Evolutionary conservation across 176 grass and related monocot genomes (phyloP).

Genomic region (Oryza longistaminata): DNA sequence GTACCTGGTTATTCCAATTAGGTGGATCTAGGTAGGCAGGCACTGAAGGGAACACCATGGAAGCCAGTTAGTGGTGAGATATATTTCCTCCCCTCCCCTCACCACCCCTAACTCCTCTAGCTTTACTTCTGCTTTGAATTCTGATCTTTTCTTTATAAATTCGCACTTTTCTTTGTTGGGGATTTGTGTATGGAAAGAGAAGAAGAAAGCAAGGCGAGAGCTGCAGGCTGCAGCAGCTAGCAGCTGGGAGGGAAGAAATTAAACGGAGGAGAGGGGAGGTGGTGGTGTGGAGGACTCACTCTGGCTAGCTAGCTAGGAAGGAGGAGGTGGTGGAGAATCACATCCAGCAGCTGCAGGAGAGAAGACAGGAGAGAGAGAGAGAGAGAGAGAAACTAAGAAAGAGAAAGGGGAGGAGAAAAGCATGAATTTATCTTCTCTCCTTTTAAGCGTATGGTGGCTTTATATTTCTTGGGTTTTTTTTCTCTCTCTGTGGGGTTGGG

Average conservation of each 20-base stretch:
- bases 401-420: slow-evolving; percentile 57
- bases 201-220: slow-evolving; percentile 13
- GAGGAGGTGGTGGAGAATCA: slow-evolving; percentile 82
- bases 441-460: slow-evolving; percentile 59
- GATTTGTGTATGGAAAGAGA: slow-evolving; percentile 56
- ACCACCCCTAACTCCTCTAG: slow-evolving; percentile 45
- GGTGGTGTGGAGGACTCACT: slow-evolving; percentile 40
- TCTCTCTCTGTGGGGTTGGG: slow-evolving; percentile 22
- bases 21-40: slow-evolving; percentile 89
- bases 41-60: slow-evolving; percentile 91
- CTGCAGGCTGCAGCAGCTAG: slow-evolving; percentile 13
- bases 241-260: slow-evolving; percentile 13
- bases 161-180: slow-evolving; percentile 52
- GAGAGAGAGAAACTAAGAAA: slow-evolving; percentile 51
- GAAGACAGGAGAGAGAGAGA: slow-evolving; percentile 50
- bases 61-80: slow-evolving; percentile 49
- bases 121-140: slow-evolving; percentile 61
- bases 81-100: slow-evolving; percentile 34
- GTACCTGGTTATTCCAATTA: slow-evolving; percentile 92
- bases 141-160: slow-evolving; percentile 56
- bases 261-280: slow-evolving; percentile 30
- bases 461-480: slow-evolving; percentile 42
- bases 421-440: slow-evolving; percentile 58
- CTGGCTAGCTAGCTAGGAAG: slow-evolving; percentile 33
- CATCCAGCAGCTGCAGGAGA: slow-evolving; percentile 57